These are phyloP conservation scores for Amanita rubescens DNA, from an alignment of 768 basidiomycete genomes.

Conservation along the genomic window DNA sequence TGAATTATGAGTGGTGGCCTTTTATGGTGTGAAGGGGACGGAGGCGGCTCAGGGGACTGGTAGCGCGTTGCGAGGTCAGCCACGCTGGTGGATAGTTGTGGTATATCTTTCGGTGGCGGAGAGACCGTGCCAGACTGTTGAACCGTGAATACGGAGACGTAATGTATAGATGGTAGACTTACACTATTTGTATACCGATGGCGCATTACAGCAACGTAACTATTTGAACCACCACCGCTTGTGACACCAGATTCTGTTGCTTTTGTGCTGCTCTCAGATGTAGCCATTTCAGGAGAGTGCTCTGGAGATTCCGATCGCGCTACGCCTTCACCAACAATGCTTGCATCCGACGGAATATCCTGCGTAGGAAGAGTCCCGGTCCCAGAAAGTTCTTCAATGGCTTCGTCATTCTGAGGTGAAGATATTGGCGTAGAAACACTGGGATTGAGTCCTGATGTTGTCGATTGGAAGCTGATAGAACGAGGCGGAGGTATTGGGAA, in stretches of 20 bases:
- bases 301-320: background rate
- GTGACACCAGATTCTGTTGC: constrained; percentile 45
- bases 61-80: constrained; percentile 59
- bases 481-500: constrained; percentile 41
- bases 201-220: constrained; percentile 64
- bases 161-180: constrained; percentile 19
- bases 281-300: background rate
- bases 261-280: background rate
- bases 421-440: background rate
- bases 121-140: constrained; percentile 43
- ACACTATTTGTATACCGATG: constrained; percentile 55
- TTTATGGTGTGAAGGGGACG: constrained; percentile 24
- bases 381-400: background rate
- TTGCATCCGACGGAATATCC: background rate
- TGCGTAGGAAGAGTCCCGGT: background rate
- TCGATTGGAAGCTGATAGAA: background rate
- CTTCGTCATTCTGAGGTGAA: background rate
- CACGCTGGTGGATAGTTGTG: constrained; percentile 57
- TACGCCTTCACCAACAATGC: background rate
- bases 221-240: constrained; percentile 39
- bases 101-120: constrained; percentile 53
- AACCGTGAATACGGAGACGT: constrained; percentile 6
- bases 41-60: constrained; percentile 34
- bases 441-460: background rate
- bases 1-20: background rate